phyloP scores from a whole-genome alignment of 257 asterid species.

The Anisodus tanguticus region DNA sequence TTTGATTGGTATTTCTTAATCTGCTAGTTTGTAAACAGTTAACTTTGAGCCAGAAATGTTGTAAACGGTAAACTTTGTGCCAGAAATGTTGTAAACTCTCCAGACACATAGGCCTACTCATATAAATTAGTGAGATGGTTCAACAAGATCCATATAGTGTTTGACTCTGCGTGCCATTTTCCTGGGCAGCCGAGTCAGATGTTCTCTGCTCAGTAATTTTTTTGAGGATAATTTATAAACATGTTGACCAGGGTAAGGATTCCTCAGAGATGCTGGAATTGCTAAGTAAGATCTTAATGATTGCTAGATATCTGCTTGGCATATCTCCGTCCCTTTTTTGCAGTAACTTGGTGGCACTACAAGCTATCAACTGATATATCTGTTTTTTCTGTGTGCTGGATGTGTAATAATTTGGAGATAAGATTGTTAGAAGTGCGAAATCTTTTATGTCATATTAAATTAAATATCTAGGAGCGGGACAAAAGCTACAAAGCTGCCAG shows the following conservation, averaged over 20 bases:
- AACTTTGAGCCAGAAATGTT: not conserved
- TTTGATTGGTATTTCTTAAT: slow-evolving; percentile 2
- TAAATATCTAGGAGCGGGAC: slow-evolving; percentile 12
- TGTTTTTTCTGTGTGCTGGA: not conserved
- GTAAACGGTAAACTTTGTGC: not conserved
- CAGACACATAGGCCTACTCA: slow-evolving; percentile 5
- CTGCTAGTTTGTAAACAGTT: not conserved
- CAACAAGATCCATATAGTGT: not conserved
- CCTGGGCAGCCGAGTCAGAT: not conserved
- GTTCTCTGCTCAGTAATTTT: slow-evolving; percentile 14
- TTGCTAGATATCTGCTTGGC: slow-evolving; percentile 12
- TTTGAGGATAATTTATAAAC: slow-evolving; percentile 14
- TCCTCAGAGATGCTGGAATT: not conserved
- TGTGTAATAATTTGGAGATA: not conserved
- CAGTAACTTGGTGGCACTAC: slow-evolving; percentile 18
- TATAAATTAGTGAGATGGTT: not conserved
- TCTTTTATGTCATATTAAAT: slow-evolving; percentile 7
- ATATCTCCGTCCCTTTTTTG: slow-evolving; percentile 3
- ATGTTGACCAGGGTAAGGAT: slow-evolving; percentile 20
- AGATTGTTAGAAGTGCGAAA: not conserved
- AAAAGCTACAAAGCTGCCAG: slow-evolving; percentile 25
- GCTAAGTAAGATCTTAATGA: slow-evolving; percentile 2
- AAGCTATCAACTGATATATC: slow-evolving; percentile 4
- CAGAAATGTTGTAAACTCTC: slow-evolving; percentile 18
- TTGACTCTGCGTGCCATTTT: not conserved